phyloP scores from a whole-genome alignment of 106 monocot genomes.

The Chionographis japonica region DNA sequence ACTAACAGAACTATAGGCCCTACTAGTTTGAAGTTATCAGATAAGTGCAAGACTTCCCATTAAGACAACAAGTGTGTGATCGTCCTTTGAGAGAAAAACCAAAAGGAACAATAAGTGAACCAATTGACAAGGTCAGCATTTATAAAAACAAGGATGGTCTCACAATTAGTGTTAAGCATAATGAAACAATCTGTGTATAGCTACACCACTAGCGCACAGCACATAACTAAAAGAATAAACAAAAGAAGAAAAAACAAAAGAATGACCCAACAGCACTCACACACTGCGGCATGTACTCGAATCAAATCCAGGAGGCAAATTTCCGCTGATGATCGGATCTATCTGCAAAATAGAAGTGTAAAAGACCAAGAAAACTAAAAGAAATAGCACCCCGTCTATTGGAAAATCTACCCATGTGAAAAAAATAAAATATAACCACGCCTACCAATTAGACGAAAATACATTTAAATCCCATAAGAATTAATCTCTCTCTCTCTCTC shows the following conservation, averaged over 20 bases:
- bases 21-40: too few relatives aligned
- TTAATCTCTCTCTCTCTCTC: too few relatives aligned
- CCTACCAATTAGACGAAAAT: background rate
- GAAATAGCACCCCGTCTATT: background rate
- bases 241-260: slow-evolving; percentile 13
- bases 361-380: slow-evolving; percentile 33
- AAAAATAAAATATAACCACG: slow-evolving; percentile 1
- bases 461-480: too few relatives aligned
- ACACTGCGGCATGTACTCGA: slow-evolving; percentile 96
- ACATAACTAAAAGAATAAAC: background rate
- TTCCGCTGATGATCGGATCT: slow-evolving; percentile 94
- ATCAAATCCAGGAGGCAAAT: slow-evolving; percentile 98
- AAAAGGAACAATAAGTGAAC: too few relatives aligned
- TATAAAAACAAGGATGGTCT: background rate
- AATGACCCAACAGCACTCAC: slow-evolving; percentile 64
- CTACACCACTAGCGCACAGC: background rate
- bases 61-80: too few relatives aligned
- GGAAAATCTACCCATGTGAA: background rate
- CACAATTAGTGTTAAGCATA: too few relatives aligned
- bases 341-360: slow-evolving; percentile 80
- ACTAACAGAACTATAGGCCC: too few relatives aligned
- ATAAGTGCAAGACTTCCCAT: too few relatives aligned
- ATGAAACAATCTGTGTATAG: too few relatives aligned
- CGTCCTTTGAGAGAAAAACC: too few relatives aligned
- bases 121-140: background rate